Base-by-base conservation (phyloP, 148 eudicot species). In the Beta vulgaris region DNA sequence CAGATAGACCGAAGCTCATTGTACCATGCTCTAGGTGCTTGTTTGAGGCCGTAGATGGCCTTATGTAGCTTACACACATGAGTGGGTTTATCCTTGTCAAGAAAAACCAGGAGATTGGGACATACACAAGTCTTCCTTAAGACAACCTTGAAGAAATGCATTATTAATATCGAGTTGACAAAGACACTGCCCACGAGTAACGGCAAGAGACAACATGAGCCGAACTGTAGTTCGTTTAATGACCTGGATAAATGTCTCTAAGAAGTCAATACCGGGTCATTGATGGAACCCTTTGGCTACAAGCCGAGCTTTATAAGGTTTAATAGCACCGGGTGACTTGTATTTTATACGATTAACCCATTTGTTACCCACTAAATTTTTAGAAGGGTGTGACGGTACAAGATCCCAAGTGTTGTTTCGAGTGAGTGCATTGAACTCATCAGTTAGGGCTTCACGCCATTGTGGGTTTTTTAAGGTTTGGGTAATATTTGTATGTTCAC, bases 221-320 rank as follows among this genome's bases (percentile, higher is more conserved):
- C 70, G 51, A 9, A 67, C 15, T 1, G 70, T 67, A 6, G 18
- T 14, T 7, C 32, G 70, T 18, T 67, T 67, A 3, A 65, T 18
- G 3, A 39, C 69, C 3, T 58, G 73, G 25, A 39, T 69, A 25
- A 69, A 46, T 2, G 73, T 71, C 4, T 71, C 44, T 0, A 44
- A 16, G 37, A 40, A 51, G 14, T 71, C 73, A 2, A 53, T 9
- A 1, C 44, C 61, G 1, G 43, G 73, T 28, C 61, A 0, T 53
- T 71, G 61, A 23, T 71, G 61, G 14, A 68, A 68, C 1, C 72
- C 55, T n/a, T 68, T 68, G 3, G 72, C 72, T 2, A 68, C 72
- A 0, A 68, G 35, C 4, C 21, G 72, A 29, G 67, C 40, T 62
- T 62, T 62, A 19, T 6, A 18, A 2, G 19, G 15, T 0, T 62